A percentile compares a stretch with the other conserved stretches of the same genome.
phyloP scores from a whole-genome alignment of 257 asterid genomes.

The Nemophila menziesii region DNA sequence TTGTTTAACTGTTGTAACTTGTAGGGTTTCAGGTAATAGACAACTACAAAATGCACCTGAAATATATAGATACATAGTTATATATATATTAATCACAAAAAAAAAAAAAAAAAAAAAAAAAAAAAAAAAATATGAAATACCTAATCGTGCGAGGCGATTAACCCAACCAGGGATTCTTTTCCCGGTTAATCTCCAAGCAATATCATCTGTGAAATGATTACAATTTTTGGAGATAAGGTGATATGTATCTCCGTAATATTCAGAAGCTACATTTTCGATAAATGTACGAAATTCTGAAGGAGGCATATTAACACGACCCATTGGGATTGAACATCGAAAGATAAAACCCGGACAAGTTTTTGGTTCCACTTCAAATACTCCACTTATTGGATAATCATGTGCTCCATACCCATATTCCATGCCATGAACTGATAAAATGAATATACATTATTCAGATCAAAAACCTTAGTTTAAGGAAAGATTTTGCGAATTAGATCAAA shows the following conservation, averaged over 20 bases:
- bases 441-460: neutral
- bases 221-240: conserved; percentile 44
- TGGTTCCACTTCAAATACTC: conserved; percentile 49
- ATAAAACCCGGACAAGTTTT: conserved; percentile 43
- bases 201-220: conserved; percentile 43
- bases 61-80: conserved; percentile 1
- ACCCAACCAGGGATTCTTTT: conserved; percentile 49
- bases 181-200: conserved; percentile 27
- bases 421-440: conserved; percentile 27
- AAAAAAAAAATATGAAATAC: conserved; percentile 5
- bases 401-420: conserved; percentile 49
- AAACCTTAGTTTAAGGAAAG: neutral
- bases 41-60: conserved; percentile 47
- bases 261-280: conserved; percentile 36
- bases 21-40: conserved; percentile 46
- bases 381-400: conserved; percentile 44
- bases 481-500: too few relatives aligned
- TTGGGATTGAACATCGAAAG: conserved; percentile 32
- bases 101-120: too few relatives aligned
- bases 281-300: conserved; percentile 30
- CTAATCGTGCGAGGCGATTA: conserved; percentile 36
- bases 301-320: conserved; percentile 28
- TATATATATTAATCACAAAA: neutral
- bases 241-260: conserved; percentile 44
- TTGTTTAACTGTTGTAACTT: conserved; percentile 40